Evolutionary conservation across 768 basidiomycete genomes (phyloP).

Genomic region (Leucocoprinus leucothites): DNA sequence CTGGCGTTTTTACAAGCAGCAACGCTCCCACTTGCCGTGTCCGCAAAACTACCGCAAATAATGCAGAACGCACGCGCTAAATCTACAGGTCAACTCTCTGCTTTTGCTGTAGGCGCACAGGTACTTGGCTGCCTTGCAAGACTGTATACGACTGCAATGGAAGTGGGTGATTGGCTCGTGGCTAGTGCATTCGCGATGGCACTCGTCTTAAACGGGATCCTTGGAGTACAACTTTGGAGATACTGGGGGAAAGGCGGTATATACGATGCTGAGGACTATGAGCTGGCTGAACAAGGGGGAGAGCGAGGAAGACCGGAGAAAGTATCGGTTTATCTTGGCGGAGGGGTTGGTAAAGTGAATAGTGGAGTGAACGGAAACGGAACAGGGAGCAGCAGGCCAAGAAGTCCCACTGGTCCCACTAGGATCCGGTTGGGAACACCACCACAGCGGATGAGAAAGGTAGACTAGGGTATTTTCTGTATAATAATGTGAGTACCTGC

Average conservation of each 20-base stretch:
- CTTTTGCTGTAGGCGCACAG: slow-evolving; percentile 87
- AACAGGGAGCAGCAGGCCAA: not conserved
- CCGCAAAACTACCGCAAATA: slow-evolving; percentile 94
- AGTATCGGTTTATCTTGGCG: slow-evolving; percentile 10
- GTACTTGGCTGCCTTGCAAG: slow-evolving; percentile 86
- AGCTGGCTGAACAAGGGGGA: slow-evolving; percentile 8
- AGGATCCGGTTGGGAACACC: slow-evolving; percentile 10
- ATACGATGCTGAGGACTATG: slow-evolving; percentile 11
- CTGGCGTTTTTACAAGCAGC: slow-evolving; percentile 74
- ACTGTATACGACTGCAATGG: slow-evolving; percentile 88
- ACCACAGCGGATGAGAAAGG: slow-evolving; percentile 5
- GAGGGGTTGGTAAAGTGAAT: not conserved
- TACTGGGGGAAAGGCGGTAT: slow-evolving; percentile 66
- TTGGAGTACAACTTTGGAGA: slow-evolving; percentile 80
- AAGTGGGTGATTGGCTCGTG: slow-evolving; percentile 80
- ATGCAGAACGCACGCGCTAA: slow-evolving; percentile 66
- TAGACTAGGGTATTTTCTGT: slow-evolving; percentile 1
- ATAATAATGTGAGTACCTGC: not conserved
- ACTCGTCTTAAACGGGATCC: slow-evolving; percentile 71
- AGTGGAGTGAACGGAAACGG: not conserved
- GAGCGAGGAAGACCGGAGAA: slow-evolving; percentile 1
- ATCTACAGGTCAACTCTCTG: slow-evolving; percentile 90
- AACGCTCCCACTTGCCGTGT: slow-evolving; percentile 87
- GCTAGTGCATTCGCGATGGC: slow-evolving; percentile 82
- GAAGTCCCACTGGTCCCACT: slow-evolving; percentile 1